phyloP scores from a whole-genome alignment of 164 flowering plant genomes.

The Warburgia ugandensis region DNA sequence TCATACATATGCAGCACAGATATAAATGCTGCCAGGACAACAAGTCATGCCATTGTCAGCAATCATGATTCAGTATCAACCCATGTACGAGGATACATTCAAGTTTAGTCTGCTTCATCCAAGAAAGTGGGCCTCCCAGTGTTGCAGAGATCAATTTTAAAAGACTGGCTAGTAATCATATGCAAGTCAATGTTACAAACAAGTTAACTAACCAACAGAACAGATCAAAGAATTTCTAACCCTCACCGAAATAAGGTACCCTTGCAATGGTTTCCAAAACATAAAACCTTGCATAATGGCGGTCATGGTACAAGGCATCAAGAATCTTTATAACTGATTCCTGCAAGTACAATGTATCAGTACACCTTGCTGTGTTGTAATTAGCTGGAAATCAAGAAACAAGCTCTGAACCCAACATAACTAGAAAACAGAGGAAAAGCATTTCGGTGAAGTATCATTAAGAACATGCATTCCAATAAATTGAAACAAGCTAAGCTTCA shows the following conservation, averaged over 20 bases:
- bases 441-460: too few species aligned
- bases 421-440: too few species aligned
- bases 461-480: too few species aligned
- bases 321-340: constrained; percentile 83
- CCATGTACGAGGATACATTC: background rate
- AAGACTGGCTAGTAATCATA: background rate
- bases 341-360: constrained; percentile 43
- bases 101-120: constrained; percentile 6
- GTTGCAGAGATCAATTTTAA: too few species aligned
- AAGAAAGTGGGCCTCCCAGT: too few species aligned
- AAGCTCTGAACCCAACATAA: too few species aligned
- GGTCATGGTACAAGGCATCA: constrained; percentile 72
- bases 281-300: constrained; percentile 82
- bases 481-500: too few species aligned
- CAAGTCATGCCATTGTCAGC: constrained; percentile 10
- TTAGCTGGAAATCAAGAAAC: too few species aligned
- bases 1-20: constrained; percentile 96
- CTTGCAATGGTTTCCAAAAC: constrained; percentile 96
- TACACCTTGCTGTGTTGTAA: background rate
- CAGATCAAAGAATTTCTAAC: background rate
- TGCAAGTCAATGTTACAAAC: background rate
- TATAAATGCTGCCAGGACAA: constrained; percentile 66
- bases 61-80: background rate
- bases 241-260: constrained; percentile 96
- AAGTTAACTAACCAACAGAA: background rate